Percentiles rank a stretch among this genome's conserved stretches.
Conservation (phyloP, 371 early-diverging fungal species). For the Haplosporangium sp. region DNA sequence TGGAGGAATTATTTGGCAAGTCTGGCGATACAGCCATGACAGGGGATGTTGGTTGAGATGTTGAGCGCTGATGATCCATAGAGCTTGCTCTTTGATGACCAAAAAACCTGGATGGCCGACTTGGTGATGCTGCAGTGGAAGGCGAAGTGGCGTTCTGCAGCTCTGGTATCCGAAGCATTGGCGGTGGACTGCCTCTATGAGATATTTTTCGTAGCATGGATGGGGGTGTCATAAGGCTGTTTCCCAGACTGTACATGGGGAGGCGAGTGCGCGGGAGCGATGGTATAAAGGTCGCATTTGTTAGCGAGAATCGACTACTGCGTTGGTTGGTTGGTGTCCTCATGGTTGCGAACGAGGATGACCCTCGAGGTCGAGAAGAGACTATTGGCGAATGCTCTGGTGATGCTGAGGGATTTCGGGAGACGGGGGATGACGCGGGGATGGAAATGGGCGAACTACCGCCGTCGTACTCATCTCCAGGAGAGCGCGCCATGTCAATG, state of each 20-base stretch:
- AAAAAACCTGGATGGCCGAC: constrained; percentile 35
- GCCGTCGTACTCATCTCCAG: constrained; percentile 6
- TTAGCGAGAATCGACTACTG: constrained; percentile 35
- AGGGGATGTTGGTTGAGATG: constrained; percentile 19
- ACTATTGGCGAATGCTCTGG: constrained; percentile 14
- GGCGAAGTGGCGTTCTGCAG: constrained; percentile 10
- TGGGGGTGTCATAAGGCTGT: constrained; percentile 43
- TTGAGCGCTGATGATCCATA: constrained; percentile 10
- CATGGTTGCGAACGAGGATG: constrained; percentile 9
- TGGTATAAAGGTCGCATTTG: constrained; percentile 39
- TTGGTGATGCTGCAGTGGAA: constrained; percentile 2
- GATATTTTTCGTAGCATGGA: constrained; percentile 44
- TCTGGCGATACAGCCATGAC: constrained; percentile 21
- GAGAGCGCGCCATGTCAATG: constrained; percentile 7
- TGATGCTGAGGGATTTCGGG: constrained; percentile 6
- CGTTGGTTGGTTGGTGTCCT: constrained; percentile 25
- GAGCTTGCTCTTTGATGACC: constrained; percentile 30
- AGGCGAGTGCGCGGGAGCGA: constrained; percentile 39
- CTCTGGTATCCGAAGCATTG: constrained; percentile 31
- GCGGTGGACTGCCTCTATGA: constrained; percentile 25
- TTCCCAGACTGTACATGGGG: constrained; percentile 39
- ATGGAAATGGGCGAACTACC: constrained; percentile 18
- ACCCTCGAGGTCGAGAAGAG: constrained; percentile 14
- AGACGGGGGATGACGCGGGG: constrained; percentile 8
- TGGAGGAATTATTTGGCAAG: neutral